Base-by-base conservation (phyloP, 192 early-diverging fungal species). In the Diversispora epigaea region DNA sequence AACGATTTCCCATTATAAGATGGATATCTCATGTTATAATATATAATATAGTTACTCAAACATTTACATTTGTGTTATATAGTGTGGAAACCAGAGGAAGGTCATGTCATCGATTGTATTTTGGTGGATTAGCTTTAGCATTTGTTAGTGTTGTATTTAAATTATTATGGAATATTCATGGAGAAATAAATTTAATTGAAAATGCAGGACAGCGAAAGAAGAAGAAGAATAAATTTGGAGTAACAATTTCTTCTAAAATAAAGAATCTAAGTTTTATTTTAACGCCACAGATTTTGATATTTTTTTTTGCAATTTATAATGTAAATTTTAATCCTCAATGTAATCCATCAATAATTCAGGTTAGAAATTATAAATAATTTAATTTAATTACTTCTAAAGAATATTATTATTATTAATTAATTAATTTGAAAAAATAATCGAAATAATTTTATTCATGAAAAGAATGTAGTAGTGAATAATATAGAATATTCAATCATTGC, bases 281-380 rank as follows among this genome's bases (percentile, higher is more conserved):
- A 49, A 72, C 82, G n/a, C 83, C 83, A 17, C 64, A 82, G 17
- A 66, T 77, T 10, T 39, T 82, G 46, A 76, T 80, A 3, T 57
- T 84, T 14, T 63, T 81, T 5, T 22, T 82, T 67, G 68, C 73
- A 11, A 69, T 81, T 22, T 83, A 84, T 50, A 82, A 82, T 58
- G 75, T 71, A 9, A 80, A 77, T 9, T 76, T 77, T 44, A 84
- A 91, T 69, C 84, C 87, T 47, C 84, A 83, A 10, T 92, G 89
- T 73, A 75, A 82, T 50, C 46, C 68, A 12, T 77, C 81, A 4
- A 66, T 90, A n/a, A 80, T 81, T 0, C 80, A 78, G 77, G 83
- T 80, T 70, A 10, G 46, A 40, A 41, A 25, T 73, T 72, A 32
- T 3, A 41, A 25, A 11, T 46, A 22, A 47, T 49, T 5, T 68